Conservation (phyloP, 2,329 filamentous ascomycete genomes). For the Onygenales sp. region DNA sequence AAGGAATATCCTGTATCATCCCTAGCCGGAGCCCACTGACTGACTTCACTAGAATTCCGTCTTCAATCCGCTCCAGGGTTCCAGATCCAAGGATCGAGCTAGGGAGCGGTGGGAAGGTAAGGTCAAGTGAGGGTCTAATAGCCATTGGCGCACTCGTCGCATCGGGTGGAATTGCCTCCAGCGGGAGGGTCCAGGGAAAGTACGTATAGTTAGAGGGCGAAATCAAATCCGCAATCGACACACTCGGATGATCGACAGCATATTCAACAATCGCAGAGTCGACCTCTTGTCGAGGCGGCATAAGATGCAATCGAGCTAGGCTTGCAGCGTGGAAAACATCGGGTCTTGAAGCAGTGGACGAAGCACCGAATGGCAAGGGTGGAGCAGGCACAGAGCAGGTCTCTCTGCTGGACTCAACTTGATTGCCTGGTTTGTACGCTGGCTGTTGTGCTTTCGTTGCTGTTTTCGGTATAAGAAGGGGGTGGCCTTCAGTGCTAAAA, state of each 20-base stretch:
- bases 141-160: slow-evolving; percentile 68
- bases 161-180: slow-evolving; percentile 61
- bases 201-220: slow-evolving; percentile 70
- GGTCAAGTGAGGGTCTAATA: slow-evolving; percentile 60
- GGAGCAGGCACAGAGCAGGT: slow-evolving; percentile 55
- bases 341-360: slow-evolving; percentile 64
- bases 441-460: slow-evolving; percentile 1
- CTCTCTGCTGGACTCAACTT: slow-evolving; percentile 15
- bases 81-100: slow-evolving; percentile 38
- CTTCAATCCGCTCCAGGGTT: slow-evolving; percentile 46
- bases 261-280: slow-evolving; percentile 49
- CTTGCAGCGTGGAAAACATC: slow-evolving; percentile 87
- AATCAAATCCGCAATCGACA: slow-evolving; percentile 43
- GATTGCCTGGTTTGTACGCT: slow-evolving; percentile 6
- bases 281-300: slow-evolving; percentile 49
- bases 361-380: slow-evolving; percentile 59
- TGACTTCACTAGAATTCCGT: slow-evolving; percentile 52
- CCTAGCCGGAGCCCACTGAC: slow-evolving; percentile 49
- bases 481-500: slow-evolving; percentile 94
- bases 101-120: slow-evolving; percentile 53
- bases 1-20: slow-evolving; percentile 38
- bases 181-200: slow-evolving; percentile 88
- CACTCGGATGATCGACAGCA: slow-evolving; percentile 46
- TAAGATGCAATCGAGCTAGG: slow-evolving; percentile 70
- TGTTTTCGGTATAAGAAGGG: slow-evolving; percentile 63